Evolutionary conservation across 176 grass and related monocot genomes (phyloP).

Genomic region (Calamus simplicifolius): DNA sequence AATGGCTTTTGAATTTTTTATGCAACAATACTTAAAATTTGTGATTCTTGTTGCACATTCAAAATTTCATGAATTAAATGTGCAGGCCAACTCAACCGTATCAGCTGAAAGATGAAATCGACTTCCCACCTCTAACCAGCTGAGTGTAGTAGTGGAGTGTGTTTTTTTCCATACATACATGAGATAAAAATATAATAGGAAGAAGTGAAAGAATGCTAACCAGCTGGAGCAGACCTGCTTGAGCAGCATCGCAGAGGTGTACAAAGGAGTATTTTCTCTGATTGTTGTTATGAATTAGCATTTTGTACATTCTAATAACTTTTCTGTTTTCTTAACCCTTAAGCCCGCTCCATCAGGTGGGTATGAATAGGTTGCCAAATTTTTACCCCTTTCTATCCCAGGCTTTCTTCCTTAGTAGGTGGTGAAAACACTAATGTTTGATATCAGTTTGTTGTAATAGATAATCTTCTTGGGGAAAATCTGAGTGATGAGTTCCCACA

Average conservation of each 20-base stretch:
- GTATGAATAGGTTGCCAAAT: not conserved
- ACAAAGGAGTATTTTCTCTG: not conserved
- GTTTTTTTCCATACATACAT: too few relatives aligned
- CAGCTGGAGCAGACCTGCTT: not conserved
- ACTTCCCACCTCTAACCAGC: constrained; percentile 6
- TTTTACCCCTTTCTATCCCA: not conserved
- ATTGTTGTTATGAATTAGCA: not conserved
- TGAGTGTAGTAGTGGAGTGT: too few relatives aligned
- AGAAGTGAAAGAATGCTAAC: not conserved
- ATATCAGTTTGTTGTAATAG: not conserved
- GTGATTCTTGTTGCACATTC: not conserved
- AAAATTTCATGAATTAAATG: not conserved
- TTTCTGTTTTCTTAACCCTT: not conserved
- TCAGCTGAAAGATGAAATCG: constrained; percentile 7
- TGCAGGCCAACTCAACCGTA: not conserved
- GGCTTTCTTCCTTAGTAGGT: not conserved
- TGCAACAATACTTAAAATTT: too few relatives aligned
- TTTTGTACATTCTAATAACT: not conserved
- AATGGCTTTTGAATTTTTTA: not conserved
- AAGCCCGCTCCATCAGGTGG: not conserved
- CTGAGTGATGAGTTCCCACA: too few relatives aligned
- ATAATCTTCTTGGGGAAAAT: not conserved
- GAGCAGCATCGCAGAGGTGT: not conserved
- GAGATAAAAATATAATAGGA: too few relatives aligned
- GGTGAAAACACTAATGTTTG: not conserved